Evolutionary conservation across 768 basidiomycete species (phyloP), one percentile per base, ranked within the genome.

Genomic region (Boletus rubropictus): DNA sequence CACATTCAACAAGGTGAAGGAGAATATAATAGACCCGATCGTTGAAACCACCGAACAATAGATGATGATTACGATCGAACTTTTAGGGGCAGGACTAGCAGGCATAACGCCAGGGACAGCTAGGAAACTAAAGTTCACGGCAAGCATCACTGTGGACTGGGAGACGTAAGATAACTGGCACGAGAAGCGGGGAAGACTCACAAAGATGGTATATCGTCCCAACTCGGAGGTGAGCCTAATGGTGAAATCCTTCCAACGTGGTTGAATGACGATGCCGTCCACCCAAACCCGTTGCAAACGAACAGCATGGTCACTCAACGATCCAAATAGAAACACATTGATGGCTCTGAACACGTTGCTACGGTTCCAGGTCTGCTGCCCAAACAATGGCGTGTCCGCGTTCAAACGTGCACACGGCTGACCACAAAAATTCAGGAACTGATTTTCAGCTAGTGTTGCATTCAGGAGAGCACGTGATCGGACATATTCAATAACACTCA

Each of bases 131-230:
- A 55, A 32, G 4, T 57, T 39, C 3, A 55, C 55, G 1, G 54
- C 55, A 8, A 55, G 45, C 50, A 55, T 53, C 10, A 57, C 55
- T 27, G 50, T 55, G 15, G 54, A 55, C 54, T 55, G 20, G 10
- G 2, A 42, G 0, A 21, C 17, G 7, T 54, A 5, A 44, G 33
- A 18, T 11, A 21, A n/a, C 24, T 0, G 6, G 3, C 9, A 33
- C 9, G 4, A 5, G 14, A 32, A 44, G 4, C 6, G 6, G 22
- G 10, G 2, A 2, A 7, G 18, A 39, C 54, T 20, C 28, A 53
- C 55, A 32, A 58, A 45, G 1, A 49, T 49, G 21, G 56, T 49
- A 43, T 43, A 58, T 21, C 43, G 51, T 5, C 28, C 46, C 11
- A 53, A 21, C 33, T 56, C 45, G 1, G 24, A 11, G 8, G 17